Percentiles rank a stretch among this genome's conserved stretches.
phyloP scores from a whole-genome alignment of 306 rosid species.

The Mimosa bimucronata region DNA sequence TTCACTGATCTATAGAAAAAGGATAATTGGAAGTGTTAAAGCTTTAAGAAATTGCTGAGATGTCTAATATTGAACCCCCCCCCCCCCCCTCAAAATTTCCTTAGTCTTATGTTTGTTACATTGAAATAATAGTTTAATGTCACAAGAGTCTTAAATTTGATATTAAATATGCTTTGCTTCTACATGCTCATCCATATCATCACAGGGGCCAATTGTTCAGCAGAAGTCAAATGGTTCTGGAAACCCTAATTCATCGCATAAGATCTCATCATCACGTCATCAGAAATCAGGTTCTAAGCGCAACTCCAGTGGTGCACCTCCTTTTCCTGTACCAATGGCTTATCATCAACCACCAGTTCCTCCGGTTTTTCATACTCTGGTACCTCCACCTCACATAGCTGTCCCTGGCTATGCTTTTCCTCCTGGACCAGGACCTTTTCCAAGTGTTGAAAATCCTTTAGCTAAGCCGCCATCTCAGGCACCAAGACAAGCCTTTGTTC shows the following conservation, averaged over 20 bases:
- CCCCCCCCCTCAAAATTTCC: neutral
- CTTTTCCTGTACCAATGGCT: slow-evolving; percentile 60
- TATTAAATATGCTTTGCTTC: slow-evolving; percentile 19
- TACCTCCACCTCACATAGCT: slow-evolving; percentile 65
- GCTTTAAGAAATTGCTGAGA: neutral
- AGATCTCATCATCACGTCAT: slow-evolving; percentile 62
- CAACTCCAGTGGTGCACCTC: slow-evolving; percentile 55
- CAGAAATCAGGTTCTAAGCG: slow-evolving; percentile 72
- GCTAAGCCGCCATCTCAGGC: slow-evolving; percentile 63
- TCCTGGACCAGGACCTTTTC: slow-evolving; percentile 64
- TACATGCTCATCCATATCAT: slow-evolving; percentile 26
- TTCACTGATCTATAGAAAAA: neutral
- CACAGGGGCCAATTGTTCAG: slow-evolving; percentile 51
- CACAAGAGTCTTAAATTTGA: slow-evolving; percentile 4
- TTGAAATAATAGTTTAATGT: slow-evolving; percentile 21
- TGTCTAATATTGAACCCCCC: neutral
- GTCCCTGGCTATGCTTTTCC: slow-evolving; percentile 73
- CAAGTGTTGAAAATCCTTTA: slow-evolving; percentile 62
- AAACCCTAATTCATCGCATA: slow-evolving; percentile 55
- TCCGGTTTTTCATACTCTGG: slow-evolving; percentile 64
- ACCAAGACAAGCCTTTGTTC: slow-evolving; percentile 59
- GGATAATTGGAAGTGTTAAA: neutral
- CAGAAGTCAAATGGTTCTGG: slow-evolving; percentile 67
- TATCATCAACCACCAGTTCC: slow-evolving; percentile 62
- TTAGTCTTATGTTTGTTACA: neutral